Percentiles rank a stretch among this genome's conserved stretches.
phyloP scores from a whole-genome alignment of 108 stramenopile genomes.

The Nitzschia sp. region DNA sequence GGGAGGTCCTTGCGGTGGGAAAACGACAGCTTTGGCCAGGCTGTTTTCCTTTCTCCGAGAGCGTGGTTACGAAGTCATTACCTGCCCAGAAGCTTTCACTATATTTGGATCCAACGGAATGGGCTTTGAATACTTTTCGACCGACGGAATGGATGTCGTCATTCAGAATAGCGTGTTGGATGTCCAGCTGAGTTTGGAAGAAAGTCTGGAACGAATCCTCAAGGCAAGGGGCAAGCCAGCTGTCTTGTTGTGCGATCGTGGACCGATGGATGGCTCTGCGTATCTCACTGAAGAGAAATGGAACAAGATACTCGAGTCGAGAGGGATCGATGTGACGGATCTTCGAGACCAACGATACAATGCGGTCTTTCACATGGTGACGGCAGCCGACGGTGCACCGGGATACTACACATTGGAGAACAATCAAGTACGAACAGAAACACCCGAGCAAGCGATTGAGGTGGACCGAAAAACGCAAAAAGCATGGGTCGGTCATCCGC shows the following conservation, averaged over 20 bases:
- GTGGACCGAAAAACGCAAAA: slow-evolving; percentile 78
- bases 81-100: slow-evolving; percentile 90
- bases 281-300: slow-evolving; percentile 81
- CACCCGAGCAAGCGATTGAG: slow-evolving; percentile 69
- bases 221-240: slow-evolving; percentile 72
- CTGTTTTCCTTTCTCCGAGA: slow-evolving; percentile 69
- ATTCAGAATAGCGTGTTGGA: slow-evolving; percentile 90
- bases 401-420: slow-evolving; percentile 90
- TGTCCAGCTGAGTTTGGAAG: slow-evolving; percentile 81
- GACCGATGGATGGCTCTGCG: slow-evolving; percentile 92
- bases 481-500: slow-evolving; percentile 87
- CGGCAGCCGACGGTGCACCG: slow-evolving; percentile 91
- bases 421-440: slow-evolving; percentile 88
- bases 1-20: slow-evolving; percentile 97
- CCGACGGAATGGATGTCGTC: slow-evolving; percentile 77
- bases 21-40: slow-evolving; percentile 89
- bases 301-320: slow-evolving; percentile 55
- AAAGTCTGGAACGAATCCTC: slow-evolving; percentile 79
- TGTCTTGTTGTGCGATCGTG: slow-evolving; percentile 93
- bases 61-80: slow-evolving; percentile 90
- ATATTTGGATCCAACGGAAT: slow-evolving; percentile 87
- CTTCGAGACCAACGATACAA: slow-evolving; percentile 90
- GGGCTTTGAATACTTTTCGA: slow-evolving; percentile 63
- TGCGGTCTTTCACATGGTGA: slow-evolving; percentile 93
- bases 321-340: slow-evolving; percentile 55